These are phyloP conservation scores for Candida michaelii DNA, from an alignment of 805 yeast genomes.

Conservation along the genomic window DNA sequence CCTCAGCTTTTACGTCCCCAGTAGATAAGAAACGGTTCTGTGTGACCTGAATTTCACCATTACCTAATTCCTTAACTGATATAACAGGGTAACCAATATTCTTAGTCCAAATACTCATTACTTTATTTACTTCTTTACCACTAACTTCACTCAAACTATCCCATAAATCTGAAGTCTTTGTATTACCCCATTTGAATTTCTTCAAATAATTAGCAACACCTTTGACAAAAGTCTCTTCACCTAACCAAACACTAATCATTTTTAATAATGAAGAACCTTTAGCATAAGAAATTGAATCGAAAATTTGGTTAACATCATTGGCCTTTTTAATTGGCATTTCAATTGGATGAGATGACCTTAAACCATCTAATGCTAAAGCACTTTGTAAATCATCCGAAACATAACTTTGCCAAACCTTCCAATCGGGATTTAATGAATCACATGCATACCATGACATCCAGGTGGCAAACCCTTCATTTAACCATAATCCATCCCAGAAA, in stretches of 20 bases:
- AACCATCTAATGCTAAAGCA: constrained; percentile 72
- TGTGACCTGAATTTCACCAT: constrained; percentile 51
- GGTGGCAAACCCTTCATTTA: constrained; percentile 87
- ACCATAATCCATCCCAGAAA: constrained; percentile 90
- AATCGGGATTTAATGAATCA: constrained; percentile 72
- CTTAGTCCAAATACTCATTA: constrained; percentile 81
- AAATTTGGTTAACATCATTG: constrained; percentile 79
- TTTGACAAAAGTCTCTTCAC: constrained; percentile 71
- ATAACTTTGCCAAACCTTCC: constrained; percentile 86
- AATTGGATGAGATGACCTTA: constrained; percentile 83
- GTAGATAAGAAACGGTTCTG: constrained; percentile 77
- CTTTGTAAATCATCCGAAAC: constrained; percentile 74
- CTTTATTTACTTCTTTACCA: constrained; percentile 68
- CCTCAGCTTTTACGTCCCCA: constrained; percentile 75
- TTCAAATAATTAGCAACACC: constrained; percentile 79
- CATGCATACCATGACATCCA: constrained; percentile 90
- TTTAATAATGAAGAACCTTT: constrained; percentile 79
- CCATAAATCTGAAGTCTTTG: constrained; percentile 78
- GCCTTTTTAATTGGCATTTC: constrained; percentile 80
- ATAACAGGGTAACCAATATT: constrained; percentile 78
- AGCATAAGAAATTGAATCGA: constrained; percentile 79
- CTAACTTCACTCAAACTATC: constrained; percentile 65
- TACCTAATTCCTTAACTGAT: constrained; percentile 56
- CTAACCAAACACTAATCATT: constrained; percentile 79
- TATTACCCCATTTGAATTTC: constrained; percentile 75